Base-by-base conservation (phyloP, 305 asterid species). In the Stenogyne calaminthoides region DNA sequence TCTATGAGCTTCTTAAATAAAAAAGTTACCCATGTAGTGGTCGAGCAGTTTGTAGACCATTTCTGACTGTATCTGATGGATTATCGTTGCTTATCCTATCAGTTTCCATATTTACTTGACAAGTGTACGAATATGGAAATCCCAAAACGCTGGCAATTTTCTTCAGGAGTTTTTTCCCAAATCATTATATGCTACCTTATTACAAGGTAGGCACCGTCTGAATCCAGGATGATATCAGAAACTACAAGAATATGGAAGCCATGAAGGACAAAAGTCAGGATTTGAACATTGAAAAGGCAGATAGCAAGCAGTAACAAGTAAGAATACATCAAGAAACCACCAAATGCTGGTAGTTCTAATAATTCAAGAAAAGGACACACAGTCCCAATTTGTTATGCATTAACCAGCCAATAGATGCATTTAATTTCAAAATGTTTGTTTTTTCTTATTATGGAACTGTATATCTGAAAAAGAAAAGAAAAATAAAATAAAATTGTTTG, bases 1-100 rank as follows among this genome's bases (percentile, higher is more conserved):
- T 67, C 22, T 12, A 22, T 55, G 64, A 59, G 71, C 57, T 15
- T 67, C 62, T 40, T 57, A 19, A 44, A 6, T 20, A 44, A 34
- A 67, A 76, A 69, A 67, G 44, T 83, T 87, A 92, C 98, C 98
- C 98, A 56, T 88, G 98, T 36, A 80, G 74, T 67, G 93, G 81
- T 32, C 96, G 93, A 81, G 85, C 77, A 83, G 88, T 83, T 58
- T 80, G 95, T 59, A 80, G 64, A 77, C 81, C 80, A 70, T 74
- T 83, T 64, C 82, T 83, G 71, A 82, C 74, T 72, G 85, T 83
- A 80, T 89, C 91, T 77, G 91, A 81, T 61, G 74, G 77, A 27
- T 77, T 77, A 64, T 72, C 67, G 65, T 70, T 69, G 79, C 83
- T 87, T 67, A 80, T 74, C 81, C 85, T 82, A 76, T 91, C 91